Evolutionary conservation across 768 basidiomycete species (phyloP).

Genomic region (Pholiota microspora): DNA sequence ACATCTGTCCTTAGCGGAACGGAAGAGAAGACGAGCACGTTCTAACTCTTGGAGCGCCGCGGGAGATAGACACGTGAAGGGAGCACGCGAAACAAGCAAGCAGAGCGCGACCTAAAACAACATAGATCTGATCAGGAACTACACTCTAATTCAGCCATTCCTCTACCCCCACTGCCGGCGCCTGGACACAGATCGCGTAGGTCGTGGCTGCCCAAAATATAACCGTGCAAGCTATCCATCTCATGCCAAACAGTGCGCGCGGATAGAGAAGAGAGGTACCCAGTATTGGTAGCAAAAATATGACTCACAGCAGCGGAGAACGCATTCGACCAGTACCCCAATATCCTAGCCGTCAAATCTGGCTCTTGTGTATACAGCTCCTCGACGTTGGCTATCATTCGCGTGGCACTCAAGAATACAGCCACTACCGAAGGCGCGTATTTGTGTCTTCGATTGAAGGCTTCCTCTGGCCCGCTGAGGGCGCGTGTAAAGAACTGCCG

Average conservation of each 20-base stretch:
- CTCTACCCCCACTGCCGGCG: background rate
- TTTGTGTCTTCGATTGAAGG: constrained; percentile 59
- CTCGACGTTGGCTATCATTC: constrained; percentile 60
- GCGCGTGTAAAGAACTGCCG: constrained; percentile 67
- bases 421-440: constrained; percentile 72
- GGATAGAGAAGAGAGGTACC: constrained; percentile 7
- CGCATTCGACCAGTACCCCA: constrained; percentile 53
- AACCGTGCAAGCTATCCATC: background rate
- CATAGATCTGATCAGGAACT: background rate
- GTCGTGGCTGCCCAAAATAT: background rate
- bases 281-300: constrained; percentile 1
- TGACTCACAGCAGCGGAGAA: constrained; percentile 49
- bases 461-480: constrained; percentile 53
- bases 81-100: constrained; percentile 58
- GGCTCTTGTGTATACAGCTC: constrained; percentile 59
- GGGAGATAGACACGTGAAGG: constrained; percentile 62
- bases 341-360: constrained; percentile 51
- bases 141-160: background rate
- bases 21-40: constrained; percentile 43
- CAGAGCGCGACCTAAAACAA: constrained; percentile 44
- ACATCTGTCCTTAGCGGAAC: constrained; percentile 42
- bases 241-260: constrained; percentile 1
- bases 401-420: constrained; percentile 60
- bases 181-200: constrained; percentile 1
- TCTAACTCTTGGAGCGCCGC: constrained; percentile 63